Percentiles rank a stretch among this genome's conserved stretches.
Conservation (phyloP, 2,329 filamentous ascomycete genomes). For the Aspergillus ochraceus region DNA sequence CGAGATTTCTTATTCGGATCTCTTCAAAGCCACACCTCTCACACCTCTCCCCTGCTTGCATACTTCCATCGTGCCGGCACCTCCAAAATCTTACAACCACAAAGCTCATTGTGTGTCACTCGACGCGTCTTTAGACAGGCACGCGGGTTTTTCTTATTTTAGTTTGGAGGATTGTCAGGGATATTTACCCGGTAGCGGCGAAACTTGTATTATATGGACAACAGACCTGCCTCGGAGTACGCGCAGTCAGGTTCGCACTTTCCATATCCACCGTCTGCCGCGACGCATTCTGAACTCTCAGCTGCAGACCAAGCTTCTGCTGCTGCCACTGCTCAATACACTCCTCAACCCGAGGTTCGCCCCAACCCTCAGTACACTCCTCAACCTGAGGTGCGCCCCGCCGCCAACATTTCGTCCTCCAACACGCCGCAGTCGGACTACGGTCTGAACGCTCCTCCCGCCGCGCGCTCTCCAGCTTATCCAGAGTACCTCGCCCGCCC, state of each 20-base stretch:
- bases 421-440: constrained; percentile 89
- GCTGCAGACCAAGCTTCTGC: constrained; percentile 89
- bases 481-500: constrained; percentile 82
- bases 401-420: constrained; percentile 68
- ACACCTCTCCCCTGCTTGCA: constrained; percentile 9
- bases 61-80: constrained; percentile 15
- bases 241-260: constrained; percentile 82
- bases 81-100: constrained; percentile 17
- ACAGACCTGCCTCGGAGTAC: constrained; percentile 69
- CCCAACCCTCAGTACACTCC: constrained; percentile 69
- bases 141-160: constrained; percentile 19
- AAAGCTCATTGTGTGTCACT: constrained; percentile 32
- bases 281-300: constrained; percentile 78
- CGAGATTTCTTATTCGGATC: constrained; percentile 16
- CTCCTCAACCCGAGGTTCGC: constrained; percentile 40
- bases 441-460: constrained; percentile 71
- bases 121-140: constrained; percentile 33
- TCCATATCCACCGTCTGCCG: constrained; percentile 54
- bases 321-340: constrained; percentile 54
- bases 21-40: constrained; percentile 5
- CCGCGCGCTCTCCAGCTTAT: constrained; percentile 79
- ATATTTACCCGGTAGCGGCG: constrained; percentile 22
- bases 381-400: constrained; percentile 73
- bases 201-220: constrained; percentile 54
- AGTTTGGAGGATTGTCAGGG: constrained; percentile 24